Percentiles rank a stretch among this genome's conserved stretches.
phyloP scores from a whole-genome alignment of 2,329 filamentous ascomycete genomes.

The Beauveria sp. region DNA sequence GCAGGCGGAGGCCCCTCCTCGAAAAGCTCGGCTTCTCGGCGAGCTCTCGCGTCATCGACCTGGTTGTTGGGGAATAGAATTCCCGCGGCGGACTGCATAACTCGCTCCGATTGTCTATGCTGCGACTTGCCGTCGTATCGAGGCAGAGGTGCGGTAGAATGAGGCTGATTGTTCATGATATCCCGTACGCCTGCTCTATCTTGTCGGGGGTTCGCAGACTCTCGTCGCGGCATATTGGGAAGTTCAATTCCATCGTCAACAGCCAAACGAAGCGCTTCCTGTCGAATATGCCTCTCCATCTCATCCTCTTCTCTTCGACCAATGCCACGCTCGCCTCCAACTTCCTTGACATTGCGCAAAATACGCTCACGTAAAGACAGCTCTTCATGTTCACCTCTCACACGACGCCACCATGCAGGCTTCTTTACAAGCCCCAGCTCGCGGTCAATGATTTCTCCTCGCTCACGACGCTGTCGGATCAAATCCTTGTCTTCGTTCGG shows the following conservation, averaged over 20 bases:
- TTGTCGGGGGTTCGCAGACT: conserved; percentile 21
- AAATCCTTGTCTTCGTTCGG: conserved; percentile 65
- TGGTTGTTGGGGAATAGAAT: conserved; percentile 41
- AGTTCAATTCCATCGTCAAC: conserved; percentile 33
- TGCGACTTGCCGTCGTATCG: conserved; percentile 37
- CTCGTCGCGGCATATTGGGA: conserved; percentile 19
- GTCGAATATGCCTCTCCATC: conserved; percentile 28
- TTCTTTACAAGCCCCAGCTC: conserved; percentile 54
- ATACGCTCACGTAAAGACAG: conserved; percentile 44
- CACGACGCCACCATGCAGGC: conserved; percentile 59
- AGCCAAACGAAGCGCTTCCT: conserved; percentile 25
- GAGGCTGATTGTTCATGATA: conserved; percentile 15
- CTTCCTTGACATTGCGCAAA: conserved; percentile 45
- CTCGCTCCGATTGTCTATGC: conserved; percentile 35
- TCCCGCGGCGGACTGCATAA: conserved; percentile 34
- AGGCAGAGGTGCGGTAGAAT: conserved; percentile 18
- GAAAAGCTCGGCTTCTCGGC: conserved; percentile 31
- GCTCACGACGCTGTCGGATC: conserved; percentile 52
- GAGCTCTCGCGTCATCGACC: conserved; percentile 22
- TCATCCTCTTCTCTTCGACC: conserved; percentile 32
- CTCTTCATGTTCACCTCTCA: conserved; percentile 36
- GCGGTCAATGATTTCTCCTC: conserved; percentile 47
- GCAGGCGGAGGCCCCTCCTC: conserved; percentile 38
- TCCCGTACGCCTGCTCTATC: conserved; percentile 23
- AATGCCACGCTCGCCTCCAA: conserved; percentile 41